Base-by-base conservation (phyloP, 139 green algal genomes). In the Chlamydomonas schloesseri region DNA sequence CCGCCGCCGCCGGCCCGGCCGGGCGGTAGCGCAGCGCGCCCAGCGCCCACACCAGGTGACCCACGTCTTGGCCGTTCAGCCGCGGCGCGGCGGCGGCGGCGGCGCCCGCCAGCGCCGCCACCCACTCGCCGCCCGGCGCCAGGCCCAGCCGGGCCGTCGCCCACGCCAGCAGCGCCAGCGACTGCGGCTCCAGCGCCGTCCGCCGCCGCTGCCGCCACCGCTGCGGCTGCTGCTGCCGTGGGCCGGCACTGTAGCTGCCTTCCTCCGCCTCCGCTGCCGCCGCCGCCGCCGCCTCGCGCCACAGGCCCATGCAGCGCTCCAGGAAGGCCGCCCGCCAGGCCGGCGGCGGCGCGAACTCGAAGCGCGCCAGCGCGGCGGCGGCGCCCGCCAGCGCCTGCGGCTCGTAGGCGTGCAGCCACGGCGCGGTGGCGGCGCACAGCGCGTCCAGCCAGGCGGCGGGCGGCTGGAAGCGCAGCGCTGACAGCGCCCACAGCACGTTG, bases 301-400 rank as follows among this genome's bases (percentile, higher is more conserved):
- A 75, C 64, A 84, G 72, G 3, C 3, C 17, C 6, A 55, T 6
- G 50, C 50, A 78, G 21, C 42, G 42, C 4, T 21, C 24, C 28
- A 86, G 47, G 47, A 86, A 86, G 47, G 68, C 80, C 3, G 28
- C 50, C 3, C 33, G 17, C 80, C 80, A 86, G 14, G 46, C 17
- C 1, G 67, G 33, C 13, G 50, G 24, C n/a, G 69, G 69, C 31
- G 21, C 9, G 53, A 80, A 29, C 55, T 87, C 81, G 34, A 79
- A 6, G 14, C 34, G 53, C 6, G 81, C 50, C 28, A 87, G 69
- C 2, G 81, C 81, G 11, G 34, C 33, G 13, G 70, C 81, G 34
- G 69, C 72, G 81, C 67, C 79, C 26, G 81, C 69, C 26, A 87
- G 81, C 33, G 81, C 81, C 70, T 87, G 81, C 24, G 81, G 33